These are phyloP conservation scores for Selenicereus undatus DNA, from an alignment of 148 eudicot genomes.

Conservation along the genomic window DNA sequence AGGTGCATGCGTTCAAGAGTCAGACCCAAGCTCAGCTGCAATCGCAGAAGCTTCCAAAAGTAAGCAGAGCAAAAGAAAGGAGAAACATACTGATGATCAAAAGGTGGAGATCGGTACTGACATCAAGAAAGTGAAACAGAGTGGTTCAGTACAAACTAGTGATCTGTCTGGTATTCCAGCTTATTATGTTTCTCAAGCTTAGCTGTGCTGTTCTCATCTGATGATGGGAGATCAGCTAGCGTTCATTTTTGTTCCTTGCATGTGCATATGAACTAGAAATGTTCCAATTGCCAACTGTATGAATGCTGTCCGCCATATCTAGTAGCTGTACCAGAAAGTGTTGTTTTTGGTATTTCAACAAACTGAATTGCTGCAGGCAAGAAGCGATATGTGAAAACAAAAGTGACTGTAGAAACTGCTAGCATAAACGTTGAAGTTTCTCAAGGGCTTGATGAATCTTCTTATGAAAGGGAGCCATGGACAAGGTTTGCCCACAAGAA, in stretches of 20 bases:
- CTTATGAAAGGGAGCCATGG: slow-evolving; percentile 70
- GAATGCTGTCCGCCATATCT: neutral
- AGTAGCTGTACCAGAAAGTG: neutral
- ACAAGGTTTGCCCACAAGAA: slow-evolving; percentile 81
- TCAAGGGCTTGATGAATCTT: slow-evolving; percentile 31
- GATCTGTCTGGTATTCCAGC: slow-evolving; percentile 22
- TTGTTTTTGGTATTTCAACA: neutral
- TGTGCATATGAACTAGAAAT: too few relatives aligned
- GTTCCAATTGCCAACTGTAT: neutral
- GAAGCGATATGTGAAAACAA: slow-evolving; percentile 30
- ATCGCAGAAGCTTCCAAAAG: slow-evolving; percentile 30
- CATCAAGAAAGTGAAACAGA: slow-evolving; percentile 28
- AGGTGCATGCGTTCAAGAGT: neutral
- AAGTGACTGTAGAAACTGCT: slow-evolving; percentile 34
- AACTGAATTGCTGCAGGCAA: slow-evolving; percentile 22
- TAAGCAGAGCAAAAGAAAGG: slow-evolving; percentile 30
- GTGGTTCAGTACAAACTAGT: slow-evolving; percentile 24
- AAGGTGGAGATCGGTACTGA: slow-evolving; percentile 29
- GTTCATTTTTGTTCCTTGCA: neutral
- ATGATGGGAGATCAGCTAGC: neutral
- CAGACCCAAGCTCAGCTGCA: slow-evolving; percentile 8
- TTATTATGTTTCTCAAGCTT: neutral
- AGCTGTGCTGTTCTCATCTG: neutral
- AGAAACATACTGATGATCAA: slow-evolving; percentile 26
- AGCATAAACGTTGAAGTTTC: slow-evolving; percentile 35